Base-by-base conservation (phyloP, 306 rosid genomes). In the Benincasa hispida region DNA sequence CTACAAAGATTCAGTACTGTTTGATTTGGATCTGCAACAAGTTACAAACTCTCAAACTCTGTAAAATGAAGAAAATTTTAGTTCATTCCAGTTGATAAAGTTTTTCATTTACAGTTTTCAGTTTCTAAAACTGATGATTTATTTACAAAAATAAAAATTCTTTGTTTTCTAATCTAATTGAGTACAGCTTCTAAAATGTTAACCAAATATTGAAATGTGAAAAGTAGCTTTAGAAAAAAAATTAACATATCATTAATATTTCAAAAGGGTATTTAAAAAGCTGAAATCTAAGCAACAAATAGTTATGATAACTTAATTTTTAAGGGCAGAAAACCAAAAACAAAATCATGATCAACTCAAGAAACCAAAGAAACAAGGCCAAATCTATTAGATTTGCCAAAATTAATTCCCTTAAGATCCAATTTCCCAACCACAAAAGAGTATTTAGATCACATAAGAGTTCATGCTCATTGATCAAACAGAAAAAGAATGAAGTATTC, bases 1-100 rank as follows among this genome's bases (percentile, higher is more conserved):
- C 77, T 35, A 61, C 63, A 81, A 80, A 82, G 74, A 79, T 76
- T 78, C 77, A 78, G 1, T 4, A 51, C 28, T 74, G 14, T n/a
- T 19, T 47, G 27, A 35, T 45, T 34, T 39, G 22, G 66, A 74
- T 55, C 76, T 72, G 60, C 76, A 72, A 72, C 15, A 28, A 72
- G 37, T 72, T 72, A 18, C 42, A 72, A 50, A 30, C 60, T 50
- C 76, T 47, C 54, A 1, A 41, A 67, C 2, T 67, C 11, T 39
- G 54, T 21, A 4, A 60, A 28, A 59, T 59, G 48, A 19, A n/a
- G 45, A 11, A 35, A 34, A 34, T 17, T 63, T 34, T 32, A 47
- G 34, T 30, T 30, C 10, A 30, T 62, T 2, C 21, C 45, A 18
- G 42, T 17, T 8, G 25, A 34, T 8, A 18, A 62, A 41, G 25